Percentiles rank a stretch among this genome's conserved stretches.
These are phyloP conservation scores for Larix sibirica DNA, from an alignment of 83 land plant species.

Conservation along the genomic window DNA sequence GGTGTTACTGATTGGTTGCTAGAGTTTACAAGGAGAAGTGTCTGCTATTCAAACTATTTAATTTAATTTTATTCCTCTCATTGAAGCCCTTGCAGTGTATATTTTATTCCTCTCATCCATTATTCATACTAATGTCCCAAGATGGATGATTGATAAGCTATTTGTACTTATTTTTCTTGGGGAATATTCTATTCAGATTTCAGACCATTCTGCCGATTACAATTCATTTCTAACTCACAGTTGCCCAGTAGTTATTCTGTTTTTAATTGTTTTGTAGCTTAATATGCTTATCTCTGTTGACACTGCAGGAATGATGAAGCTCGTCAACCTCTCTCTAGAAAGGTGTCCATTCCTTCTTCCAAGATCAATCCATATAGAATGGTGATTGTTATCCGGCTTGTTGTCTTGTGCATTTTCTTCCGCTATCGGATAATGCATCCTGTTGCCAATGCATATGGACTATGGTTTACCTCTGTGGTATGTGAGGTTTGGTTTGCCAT, in stretches of 20 bases:
- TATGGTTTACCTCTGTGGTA: slow-evolving; percentile 62
- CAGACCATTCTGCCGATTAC: not conserved
- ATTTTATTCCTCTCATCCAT: not conserved
- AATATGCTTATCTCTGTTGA: not conserved
- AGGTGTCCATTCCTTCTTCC: slow-evolving; percentile 49
- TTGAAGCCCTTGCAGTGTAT: not conserved
- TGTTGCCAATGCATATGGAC: slow-evolving; percentile 46
- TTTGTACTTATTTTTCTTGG: not conserved
- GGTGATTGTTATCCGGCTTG: slow-evolving; percentile 54
- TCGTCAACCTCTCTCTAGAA: slow-evolving; percentile 59
- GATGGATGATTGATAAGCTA: not conserved
- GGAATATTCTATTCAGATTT: not conserved
- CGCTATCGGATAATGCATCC: slow-evolving; percentile 59
- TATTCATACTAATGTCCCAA: not conserved
- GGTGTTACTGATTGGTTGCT: slow-evolving; percentile 4
- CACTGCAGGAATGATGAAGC: slow-evolving; percentile 56
- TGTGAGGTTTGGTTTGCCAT: slow-evolving; percentile 71
- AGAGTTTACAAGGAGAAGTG: too few species aligned
- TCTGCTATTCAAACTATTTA: too few species aligned
- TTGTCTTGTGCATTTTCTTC: slow-evolving; percentile 42
- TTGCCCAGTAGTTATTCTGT: not conserved
- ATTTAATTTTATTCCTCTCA: too few species aligned
- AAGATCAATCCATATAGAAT: slow-evolving; percentile 63
- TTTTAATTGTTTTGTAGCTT: not conserved
- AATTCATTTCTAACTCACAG: not conserved